phyloP scores from a whole-genome alignment of 1,284 basidiomycete genomes.

The Butyriboletus appendiculatus region DNA sequence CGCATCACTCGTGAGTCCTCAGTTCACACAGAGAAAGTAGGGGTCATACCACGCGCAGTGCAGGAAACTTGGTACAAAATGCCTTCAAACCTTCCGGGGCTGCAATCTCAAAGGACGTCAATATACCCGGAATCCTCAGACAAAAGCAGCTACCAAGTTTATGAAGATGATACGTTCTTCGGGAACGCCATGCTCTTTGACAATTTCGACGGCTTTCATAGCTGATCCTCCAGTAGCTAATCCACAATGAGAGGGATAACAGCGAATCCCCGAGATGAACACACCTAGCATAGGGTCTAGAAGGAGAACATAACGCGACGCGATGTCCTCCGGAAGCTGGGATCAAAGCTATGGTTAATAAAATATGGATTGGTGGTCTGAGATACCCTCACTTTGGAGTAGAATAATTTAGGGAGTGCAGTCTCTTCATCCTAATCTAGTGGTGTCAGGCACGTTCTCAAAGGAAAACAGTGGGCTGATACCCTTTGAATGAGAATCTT shows the following conservation, averaged over 20 bases:
- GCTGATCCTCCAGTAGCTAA: slow-evolving; percentile 96
- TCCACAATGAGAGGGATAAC: background rate
- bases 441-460: slow-evolving; percentile 2
- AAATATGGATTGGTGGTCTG: background rate
- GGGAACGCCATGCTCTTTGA: slow-evolving; percentile 87
- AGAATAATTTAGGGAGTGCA: slow-evolving; percentile 86
- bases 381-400: slow-evolving; percentile 63
- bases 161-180: slow-evolving; percentile 95
- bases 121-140: background rate
- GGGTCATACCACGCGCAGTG: slow-evolving; percentile 74
- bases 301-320: slow-evolving; percentile 88
- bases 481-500: slow-evolving; percentile 96
- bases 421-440: slow-evolving; percentile 85
- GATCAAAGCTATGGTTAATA: background rate
- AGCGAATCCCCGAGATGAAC: slow-evolving; percentile 20
- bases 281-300: slow-evolving; percentile 97
- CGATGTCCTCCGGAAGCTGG: slow-evolving; percentile 92
- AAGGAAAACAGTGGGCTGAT: slow-evolving; percentile 23
- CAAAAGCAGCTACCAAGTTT: slow-evolving; percentile 69
- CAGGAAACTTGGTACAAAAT: slow-evolving; percentile 82
- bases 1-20: background rate
- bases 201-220: slow-evolving; percentile 95
- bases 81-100: slow-evolving; percentile 89
- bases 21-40: background rate
- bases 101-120: slow-evolving; percentile 62